These are phyloP conservation scores for Cystobasidium pallidum DNA, from an alignment of 1,284 basidiomycete species.

Conservation along the genomic window DNA sequence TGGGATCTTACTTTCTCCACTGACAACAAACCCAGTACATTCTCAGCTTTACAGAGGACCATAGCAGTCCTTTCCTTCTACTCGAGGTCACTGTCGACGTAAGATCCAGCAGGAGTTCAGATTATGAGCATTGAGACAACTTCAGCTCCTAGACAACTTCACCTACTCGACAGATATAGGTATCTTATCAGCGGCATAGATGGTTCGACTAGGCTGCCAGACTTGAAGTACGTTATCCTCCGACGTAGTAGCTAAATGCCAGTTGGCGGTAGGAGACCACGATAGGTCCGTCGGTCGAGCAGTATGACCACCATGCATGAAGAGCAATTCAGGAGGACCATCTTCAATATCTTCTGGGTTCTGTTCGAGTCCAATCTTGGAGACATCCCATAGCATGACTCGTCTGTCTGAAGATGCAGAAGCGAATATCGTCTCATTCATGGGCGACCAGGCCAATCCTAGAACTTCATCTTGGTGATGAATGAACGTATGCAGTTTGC, in stretches of 20 bases:
- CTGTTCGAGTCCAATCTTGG: constrained; percentile 91
- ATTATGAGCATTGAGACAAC: neutral
- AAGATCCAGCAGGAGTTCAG: too few relatives aligned
- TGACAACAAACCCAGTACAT: too few relatives aligned
- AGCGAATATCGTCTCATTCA: constrained; percentile 85
- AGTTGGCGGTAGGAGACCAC: constrained; percentile 77
- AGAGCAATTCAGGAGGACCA: constrained; percentile 87
- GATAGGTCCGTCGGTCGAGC: constrained; percentile 67
- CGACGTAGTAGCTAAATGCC: constrained; percentile 75
- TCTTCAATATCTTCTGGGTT: constrained; percentile 85
- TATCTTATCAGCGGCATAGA: constrained; percentile 66
- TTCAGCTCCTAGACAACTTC: neutral
- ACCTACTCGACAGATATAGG: constrained; percentile 35
- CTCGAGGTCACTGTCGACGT: neutral
- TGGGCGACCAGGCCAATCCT: constrained; percentile 91
- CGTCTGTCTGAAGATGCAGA: constrained; percentile 90
- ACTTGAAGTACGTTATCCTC: constrained; percentile 87
- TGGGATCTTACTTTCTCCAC: too few relatives aligned
- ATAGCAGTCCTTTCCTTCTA: too few relatives aligned
- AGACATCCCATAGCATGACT: constrained; percentile 93
- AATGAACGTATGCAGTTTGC: constrained; percentile 87
- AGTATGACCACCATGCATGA: constrained; percentile 64
- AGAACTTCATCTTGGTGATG: constrained; percentile 93
- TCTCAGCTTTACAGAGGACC: too few relatives aligned
- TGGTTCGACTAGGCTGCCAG: constrained; percentile 83